phyloP scores from a whole-genome alignment of 768 basidiomycete genomes.

The Rossbeevera mucosa region DNA sequence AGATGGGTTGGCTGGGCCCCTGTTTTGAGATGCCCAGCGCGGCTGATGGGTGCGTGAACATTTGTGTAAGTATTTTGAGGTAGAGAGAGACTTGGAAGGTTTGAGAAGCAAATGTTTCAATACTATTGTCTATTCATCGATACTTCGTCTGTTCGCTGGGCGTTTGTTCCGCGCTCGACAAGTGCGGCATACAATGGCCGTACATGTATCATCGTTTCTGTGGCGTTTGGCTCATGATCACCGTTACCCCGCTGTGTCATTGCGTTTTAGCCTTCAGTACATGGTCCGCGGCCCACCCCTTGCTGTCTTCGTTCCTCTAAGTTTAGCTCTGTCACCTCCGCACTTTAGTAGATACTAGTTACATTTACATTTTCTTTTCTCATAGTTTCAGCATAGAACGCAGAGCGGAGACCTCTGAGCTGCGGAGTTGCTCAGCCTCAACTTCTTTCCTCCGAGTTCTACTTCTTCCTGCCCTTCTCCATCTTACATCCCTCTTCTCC shows the following conservation, averaged over 20 bases:
- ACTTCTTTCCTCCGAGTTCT: neutral
- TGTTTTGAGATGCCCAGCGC: slow-evolving; percentile 89
- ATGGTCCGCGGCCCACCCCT: neutral
- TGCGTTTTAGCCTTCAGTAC: neutral
- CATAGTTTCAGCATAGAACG: neutral
- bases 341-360: slow-evolving; percentile 8
- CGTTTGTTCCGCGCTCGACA: neutral
- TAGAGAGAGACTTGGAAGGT: neutral
- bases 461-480: neutral
- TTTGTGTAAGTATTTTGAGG: slow-evolving; percentile 65
- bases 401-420: slow-evolving; percentile 3
- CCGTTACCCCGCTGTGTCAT: neutral
- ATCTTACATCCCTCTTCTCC: neutral
- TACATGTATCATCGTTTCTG: neutral
- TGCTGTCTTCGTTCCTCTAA: slow-evolving; percentile 4
- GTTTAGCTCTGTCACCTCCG: neutral
- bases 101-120: neutral
- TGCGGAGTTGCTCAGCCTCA: neutral
- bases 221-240: neutral
- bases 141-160: neutral
- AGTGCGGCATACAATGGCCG: neutral
- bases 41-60: slow-evolving; percentile 93
- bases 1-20: slow-evolving; percentile 92
- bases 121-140: neutral
- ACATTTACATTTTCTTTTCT: slow-evolving; percentile 4